Percentiles rank a stretch among this genome's conserved stretches.
Evolutionary conservation across 2,329 filamentous ascomycete species (phyloP).

Genomic region (Myrmaecium sp.): DNA sequence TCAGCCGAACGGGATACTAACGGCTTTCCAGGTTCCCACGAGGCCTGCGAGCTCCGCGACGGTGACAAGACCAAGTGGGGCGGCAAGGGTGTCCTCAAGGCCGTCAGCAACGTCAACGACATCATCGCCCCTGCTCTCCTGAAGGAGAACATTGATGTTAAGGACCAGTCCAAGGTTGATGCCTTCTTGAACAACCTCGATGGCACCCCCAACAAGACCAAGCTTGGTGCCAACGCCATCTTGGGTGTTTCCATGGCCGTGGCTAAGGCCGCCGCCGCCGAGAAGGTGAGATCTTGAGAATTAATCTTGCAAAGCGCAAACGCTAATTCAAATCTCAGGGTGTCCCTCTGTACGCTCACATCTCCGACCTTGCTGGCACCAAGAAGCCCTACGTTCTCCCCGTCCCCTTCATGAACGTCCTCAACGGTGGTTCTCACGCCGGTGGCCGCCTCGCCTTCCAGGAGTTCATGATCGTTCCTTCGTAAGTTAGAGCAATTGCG

Average conservation of each 20-base stretch:
- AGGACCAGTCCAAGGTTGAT: slow-evolving; percentile 37
- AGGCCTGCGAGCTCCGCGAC: slow-evolving; percentile 37
- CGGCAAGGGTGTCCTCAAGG: slow-evolving; percentile 39
- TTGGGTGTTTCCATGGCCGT: slow-evolving; percentile 43
- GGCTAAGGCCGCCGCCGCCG: slow-evolving; percentile 38
- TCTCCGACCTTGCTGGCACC: slow-evolving; percentile 35
- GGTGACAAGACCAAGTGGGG: slow-evolving; percentile 35
- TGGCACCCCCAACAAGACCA: slow-evolving; percentile 42
- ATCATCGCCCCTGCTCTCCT: slow-evolving; percentile 38
- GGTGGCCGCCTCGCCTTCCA: slow-evolving; percentile 66
- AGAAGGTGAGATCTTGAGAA: slow-evolving; percentile 19
- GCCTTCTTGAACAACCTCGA: slow-evolving; percentile 37
- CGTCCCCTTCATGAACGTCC: slow-evolving; percentile 41
- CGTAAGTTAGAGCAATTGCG: slow-evolving; percentile 14
- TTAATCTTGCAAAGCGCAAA: slow-evolving; percentile 2
- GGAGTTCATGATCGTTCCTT: slow-evolving; percentile 38
- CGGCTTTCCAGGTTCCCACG: slow-evolving; percentile 24
- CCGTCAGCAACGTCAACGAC: slow-evolving; percentile 38
- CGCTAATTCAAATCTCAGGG: slow-evolving; percentile 11
- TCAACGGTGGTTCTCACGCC: slow-evolving; percentile 72
- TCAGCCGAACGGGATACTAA: slow-evolving; percentile 6
- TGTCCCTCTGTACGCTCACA: slow-evolving; percentile 40
- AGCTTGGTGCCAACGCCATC: slow-evolving; percentile 43
- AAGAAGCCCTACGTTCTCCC: slow-evolving; percentile 38
- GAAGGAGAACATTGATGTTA: slow-evolving; percentile 35